Conservation (phyloP, 2,329 filamentous ascomycete genomes). For the Aureobasidium sp. region DNA sequence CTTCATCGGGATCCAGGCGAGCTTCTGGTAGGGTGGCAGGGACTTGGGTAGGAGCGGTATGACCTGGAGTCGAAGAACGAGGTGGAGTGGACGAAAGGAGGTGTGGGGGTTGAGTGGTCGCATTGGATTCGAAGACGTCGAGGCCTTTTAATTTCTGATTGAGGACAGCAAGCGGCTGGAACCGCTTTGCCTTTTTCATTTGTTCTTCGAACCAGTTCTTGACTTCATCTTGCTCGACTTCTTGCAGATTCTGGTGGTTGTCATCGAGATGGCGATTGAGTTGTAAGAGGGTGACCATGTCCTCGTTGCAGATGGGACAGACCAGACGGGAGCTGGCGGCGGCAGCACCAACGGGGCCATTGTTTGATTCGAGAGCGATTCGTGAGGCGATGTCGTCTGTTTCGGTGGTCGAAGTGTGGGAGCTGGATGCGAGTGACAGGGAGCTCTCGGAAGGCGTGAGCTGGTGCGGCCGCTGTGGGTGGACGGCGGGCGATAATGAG, state of each 20-base stretch:
- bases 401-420: constrained; percentile 76
- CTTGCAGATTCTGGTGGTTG: constrained; percentile 88
- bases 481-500: constrained; percentile 73
- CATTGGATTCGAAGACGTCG: constrained; percentile 93
- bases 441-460: constrained; percentile 76
- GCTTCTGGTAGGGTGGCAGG: constrained; percentile 27
- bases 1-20: constrained; percentile 82
- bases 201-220: constrained; percentile 98
- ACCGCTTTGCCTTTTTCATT: constrained; percentile 92
- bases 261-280: constrained; percentile 81
- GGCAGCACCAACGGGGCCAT: constrained; percentile 53
- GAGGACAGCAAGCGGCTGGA: constrained; percentile 89
- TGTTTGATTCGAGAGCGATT: constrained; percentile 72
- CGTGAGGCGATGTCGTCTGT: constrained; percentile 84
- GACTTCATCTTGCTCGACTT: constrained; percentile 91
- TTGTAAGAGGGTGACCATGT: constrained; percentile 73
- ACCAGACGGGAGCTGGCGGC: constrained; percentile 75
- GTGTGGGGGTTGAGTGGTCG: constrained; percentile 43
- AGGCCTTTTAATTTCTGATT: constrained; percentile 95
- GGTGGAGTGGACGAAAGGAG: constrained; percentile 38
- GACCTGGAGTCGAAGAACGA: constrained; percentile 31
- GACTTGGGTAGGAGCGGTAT: constrained; percentile 38
- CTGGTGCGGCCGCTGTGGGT: constrained; percentile 45
- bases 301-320: constrained; percentile 98
- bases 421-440: constrained; percentile 71